Percentiles rank a stretch among this genome's conserved stretches.
Evolutionary conservation across 169 alveolate species (phyloP).

Genomic region (Babesia microti): DNA sequence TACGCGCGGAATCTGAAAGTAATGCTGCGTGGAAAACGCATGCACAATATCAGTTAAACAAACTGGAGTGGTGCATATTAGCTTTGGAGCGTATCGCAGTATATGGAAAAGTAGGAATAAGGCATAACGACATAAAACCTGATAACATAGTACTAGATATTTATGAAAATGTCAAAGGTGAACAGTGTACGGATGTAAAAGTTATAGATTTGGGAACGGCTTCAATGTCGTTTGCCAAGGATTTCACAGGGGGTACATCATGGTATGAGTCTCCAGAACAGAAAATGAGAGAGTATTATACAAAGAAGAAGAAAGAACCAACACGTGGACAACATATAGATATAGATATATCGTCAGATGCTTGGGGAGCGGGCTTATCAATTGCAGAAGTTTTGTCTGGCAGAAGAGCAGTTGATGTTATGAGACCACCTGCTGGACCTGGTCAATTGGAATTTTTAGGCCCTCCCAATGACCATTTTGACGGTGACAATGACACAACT

Average conservation of each 20-base stretch:
- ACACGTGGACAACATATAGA: constrained; percentile 60
- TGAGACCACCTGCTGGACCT: constrained; percentile 63
- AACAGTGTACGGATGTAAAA: constrained; percentile 63
- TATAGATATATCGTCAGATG: constrained; percentile 62
- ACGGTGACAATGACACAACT: constrained; percentile 4
- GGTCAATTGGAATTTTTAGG: constrained; percentile 70
- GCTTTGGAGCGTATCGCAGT: constrained; percentile 71
- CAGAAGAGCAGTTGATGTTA: constrained; percentile 61
- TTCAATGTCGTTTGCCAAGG: constrained; percentile 68
- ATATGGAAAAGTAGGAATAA: constrained; percentile 59
- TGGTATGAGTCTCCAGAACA: constrained; percentile 80
- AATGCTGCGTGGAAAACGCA: constrained; percentile 46
- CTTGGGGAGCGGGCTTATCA: constrained; percentile 78
- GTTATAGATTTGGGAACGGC: constrained; percentile 75
- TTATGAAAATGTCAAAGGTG: constrained; percentile 46
- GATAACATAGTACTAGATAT: constrained; percentile 72
- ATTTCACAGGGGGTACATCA: constrained; percentile 75
- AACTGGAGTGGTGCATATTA: constrained; percentile 70
- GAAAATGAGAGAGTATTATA: constrained; percentile 65
- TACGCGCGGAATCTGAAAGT: constrained; percentile 60
- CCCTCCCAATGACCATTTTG: constrained; percentile 18
- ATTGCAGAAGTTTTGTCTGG: constrained; percentile 68
- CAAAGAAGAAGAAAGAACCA: constrained; percentile 59
- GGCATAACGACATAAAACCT: constrained; percentile 75
- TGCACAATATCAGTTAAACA: constrained; percentile 69